Evolutionary conservation across 2,329 filamentous ascomycete species (phyloP).

Genomic region (Neofusicoccum sp.): DNA sequence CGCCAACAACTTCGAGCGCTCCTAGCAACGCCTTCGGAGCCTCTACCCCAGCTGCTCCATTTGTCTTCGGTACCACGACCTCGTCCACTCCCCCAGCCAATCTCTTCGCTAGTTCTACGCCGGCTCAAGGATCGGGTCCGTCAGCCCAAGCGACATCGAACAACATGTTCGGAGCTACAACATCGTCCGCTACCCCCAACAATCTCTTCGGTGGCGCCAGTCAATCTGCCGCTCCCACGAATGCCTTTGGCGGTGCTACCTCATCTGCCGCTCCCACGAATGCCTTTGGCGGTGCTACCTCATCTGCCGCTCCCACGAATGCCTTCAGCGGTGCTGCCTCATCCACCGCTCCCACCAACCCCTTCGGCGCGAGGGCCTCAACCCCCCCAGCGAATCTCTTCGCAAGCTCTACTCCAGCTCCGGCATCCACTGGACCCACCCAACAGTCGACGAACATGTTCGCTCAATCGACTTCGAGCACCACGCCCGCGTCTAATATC

Average conservation of each 20-base stretch:
- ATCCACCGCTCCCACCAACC: background rate
- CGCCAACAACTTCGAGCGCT: background rate
- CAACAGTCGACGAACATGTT: constrained; percentile 3
- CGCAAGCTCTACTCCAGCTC: background rate
- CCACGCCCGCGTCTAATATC: background rate
- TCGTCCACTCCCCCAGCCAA: background rate
- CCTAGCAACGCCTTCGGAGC: background rate
- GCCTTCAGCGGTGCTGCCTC: background rate
- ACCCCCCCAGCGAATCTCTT: constrained; percentile 1
- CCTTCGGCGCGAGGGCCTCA: background rate
- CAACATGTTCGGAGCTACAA: background rate
- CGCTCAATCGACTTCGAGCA: background rate
- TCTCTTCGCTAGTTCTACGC: background rate
- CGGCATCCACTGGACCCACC: background rate
- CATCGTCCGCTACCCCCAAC: background rate
- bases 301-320: constrained; percentile 14
- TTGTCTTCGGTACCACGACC: background rate
- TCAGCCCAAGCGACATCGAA: background rate
- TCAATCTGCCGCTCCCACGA: background rate
- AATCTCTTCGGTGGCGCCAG: background rate
- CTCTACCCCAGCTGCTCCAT: background rate
- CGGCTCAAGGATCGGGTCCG: background rate
- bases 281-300: background rate
- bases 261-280: background rate
- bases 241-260: background rate